These are phyloP conservation scores for Penicillium macrosclerotiorum DNA, from an alignment of 495 filamentous ascomycete genomes.

Conservation along the genomic window DNA sequence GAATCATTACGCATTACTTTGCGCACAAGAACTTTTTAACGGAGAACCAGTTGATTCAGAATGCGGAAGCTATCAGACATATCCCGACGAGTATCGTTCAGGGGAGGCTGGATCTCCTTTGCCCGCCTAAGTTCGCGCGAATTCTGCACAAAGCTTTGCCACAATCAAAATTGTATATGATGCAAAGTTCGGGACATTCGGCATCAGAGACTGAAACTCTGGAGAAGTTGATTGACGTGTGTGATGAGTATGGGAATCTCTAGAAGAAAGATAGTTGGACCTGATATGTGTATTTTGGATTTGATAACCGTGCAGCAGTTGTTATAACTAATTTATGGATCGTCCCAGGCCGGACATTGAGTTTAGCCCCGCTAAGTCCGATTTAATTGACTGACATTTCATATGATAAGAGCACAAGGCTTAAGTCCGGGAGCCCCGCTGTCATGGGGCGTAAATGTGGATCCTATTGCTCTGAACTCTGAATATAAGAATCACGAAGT, in stretches of 20 bases:
- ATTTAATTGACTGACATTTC: neutral
- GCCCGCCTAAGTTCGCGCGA: conserved; percentile 40
- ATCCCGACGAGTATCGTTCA: conserved; percentile 41
- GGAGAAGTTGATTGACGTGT: conserved; percentile 13
- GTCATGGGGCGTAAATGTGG: too few species aligned
- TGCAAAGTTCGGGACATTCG: neutral
- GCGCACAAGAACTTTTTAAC: conserved; percentile 35
- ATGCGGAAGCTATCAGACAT: conserved; percentile 33
- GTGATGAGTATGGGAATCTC: conserved; percentile 14
- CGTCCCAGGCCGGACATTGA: neutral
- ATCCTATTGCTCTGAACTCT: too few species aligned
- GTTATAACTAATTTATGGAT: neutral
- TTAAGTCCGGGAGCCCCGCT: too few species aligned
- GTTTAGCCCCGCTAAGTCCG: neutral
- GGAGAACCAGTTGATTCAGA: conserved; percentile 36
- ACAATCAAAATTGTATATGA: conserved; percentile 16
- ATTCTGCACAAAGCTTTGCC: conserved; percentile 38
- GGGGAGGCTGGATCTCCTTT: conserved; percentile 44
- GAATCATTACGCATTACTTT: conserved; percentile 40
- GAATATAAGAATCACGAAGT: too few species aligned
- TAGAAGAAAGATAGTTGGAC: neutral
- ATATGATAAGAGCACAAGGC: neutral
- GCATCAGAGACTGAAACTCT: conserved; percentile 17
- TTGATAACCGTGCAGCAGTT: too few species aligned
- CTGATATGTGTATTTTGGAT: too few species aligned